Conservation (phyloP, 345 rosid species). For the Aquilaria yunnanensis region DNA sequence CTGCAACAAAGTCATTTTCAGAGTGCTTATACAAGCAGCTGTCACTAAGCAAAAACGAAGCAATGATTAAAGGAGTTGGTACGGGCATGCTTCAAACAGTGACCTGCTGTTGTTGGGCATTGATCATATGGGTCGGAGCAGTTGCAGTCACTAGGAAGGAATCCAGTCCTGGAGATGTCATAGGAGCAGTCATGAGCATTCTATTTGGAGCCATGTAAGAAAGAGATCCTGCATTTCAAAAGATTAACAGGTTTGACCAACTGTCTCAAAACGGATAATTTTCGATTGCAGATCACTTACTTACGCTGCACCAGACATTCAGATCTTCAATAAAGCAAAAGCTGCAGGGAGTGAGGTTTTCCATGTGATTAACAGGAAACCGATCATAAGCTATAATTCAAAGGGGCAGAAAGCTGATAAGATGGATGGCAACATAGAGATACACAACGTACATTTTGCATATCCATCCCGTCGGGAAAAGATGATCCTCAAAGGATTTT, state of each 20-base stretch:
- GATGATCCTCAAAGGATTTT: conserved; percentile 42
- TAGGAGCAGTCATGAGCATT: conserved; percentile 61
- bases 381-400: conserved; percentile 25
- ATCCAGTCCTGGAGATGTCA: conserved; percentile 45
- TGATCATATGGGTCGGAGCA: conserved; percentile 58
- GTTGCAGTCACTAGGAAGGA: conserved; percentile 28
- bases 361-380: conserved; percentile 38
- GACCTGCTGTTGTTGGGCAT: conserved; percentile 51
- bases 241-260: neutral
- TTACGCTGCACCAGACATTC: conserved; percentile 63
- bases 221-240: neutral
- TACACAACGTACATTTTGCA: conserved; percentile 34
- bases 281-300: conserved; percentile 44
- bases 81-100: conserved; percentile 53
- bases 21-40: conserved; percentile 39
- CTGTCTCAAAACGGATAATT: neutral
- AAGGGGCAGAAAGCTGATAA: conserved; percentile 17
- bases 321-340: conserved; percentile 58
- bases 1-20: conserved; percentile 35
- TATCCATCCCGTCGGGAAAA: conserved; percentile 54
- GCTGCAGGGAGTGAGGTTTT: conserved; percentile 60
- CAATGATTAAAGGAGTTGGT: conserved; percentile 58
- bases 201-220: conserved; percentile 64
- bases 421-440: conserved; percentile 41
- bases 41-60: conserved; percentile 43